Conservation (phyloP, 768 basidiomycete genomes). For the Exsudoporus frostii region DNA sequence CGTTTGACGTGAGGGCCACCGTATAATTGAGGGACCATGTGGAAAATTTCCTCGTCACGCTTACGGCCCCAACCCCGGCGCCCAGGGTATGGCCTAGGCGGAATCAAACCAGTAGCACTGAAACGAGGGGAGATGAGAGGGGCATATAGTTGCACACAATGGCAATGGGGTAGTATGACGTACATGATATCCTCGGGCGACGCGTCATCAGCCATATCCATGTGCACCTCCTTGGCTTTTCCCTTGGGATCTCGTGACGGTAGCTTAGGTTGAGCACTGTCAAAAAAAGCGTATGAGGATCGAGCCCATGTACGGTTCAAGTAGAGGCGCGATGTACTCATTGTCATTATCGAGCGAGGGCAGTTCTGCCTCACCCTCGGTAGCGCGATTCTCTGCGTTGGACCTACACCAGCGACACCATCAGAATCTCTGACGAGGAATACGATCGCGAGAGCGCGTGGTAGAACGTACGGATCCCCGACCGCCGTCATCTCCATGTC, state of each 20-base stretch:
- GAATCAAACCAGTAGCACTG: neutral
- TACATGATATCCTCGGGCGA: neutral
- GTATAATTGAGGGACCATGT: neutral
- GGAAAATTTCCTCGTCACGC: neutral
- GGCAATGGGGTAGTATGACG: neutral
- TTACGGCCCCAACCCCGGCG: constrained; percentile 8
- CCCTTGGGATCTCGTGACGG: neutral
- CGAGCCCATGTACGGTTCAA: neutral
- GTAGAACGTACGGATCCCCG: neutral
- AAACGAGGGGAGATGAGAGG: neutral
- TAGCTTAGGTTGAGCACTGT: neutral
- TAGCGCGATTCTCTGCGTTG: neutral
- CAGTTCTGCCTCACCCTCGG: neutral
- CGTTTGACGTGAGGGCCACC: constrained; percentile 7
- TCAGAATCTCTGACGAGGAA: neutral
- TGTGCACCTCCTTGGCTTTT: neutral
- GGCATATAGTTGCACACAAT: no score
- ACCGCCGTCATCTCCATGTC: neutral
- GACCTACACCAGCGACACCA: neutral
- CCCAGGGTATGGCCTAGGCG: neutral
- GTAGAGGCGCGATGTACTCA: neutral
- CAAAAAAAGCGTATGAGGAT: neutral
- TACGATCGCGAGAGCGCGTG: neutral
- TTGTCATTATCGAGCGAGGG: neutral
- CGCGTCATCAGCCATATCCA: neutral